Evolutionary conservation across 495 filamentous ascomycete species (phyloP), one percentile per base, ranked within the genome.

Genomic region (Hypomontagnella monticulosa): DNA sequence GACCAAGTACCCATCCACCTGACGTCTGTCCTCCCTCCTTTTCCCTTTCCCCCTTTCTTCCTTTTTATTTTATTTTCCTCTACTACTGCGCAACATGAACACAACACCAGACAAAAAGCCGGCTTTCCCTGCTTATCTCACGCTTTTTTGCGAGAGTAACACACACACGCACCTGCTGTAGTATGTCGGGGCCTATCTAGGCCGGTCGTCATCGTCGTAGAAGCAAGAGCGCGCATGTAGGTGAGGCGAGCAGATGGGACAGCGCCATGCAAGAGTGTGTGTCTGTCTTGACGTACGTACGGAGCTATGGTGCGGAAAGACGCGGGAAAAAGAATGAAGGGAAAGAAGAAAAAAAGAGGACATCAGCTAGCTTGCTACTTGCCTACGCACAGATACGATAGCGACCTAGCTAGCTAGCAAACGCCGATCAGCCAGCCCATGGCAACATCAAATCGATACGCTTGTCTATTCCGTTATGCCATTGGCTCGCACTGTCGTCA

Each of bases 401-500:
- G n/a, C n/a, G n/a, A n/a, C n/a, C n/a, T n/a, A n/a, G n/a, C n/a
- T n/a, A n/a, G 42, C 58, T 34, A 42, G 40, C 64, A 67, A 67
- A 58, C 53, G 58, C 47, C 37, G 64, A 62, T 57, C 57, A 57
- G 51, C 52, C 18, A 56, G 51, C 44, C 33, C 52, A 38, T 57
- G 42, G 50, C 64, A 23, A 38, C 52, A 49, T 54, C 58, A 52
- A 58, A 48, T 48, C 48, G 64, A 41, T 42, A 47, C 18, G 33
- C 46, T 40, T 57, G 47, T 50, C 50, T 14, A 48, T 52, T 38
- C 15, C 23, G 44, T 42, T 34, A 40, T 48, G 52, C 12, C 41
- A 58, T 46, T 44, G 43, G 46, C 56, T 42, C 32, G 14, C 27
- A 16, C 11, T 52, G 48, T 43, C 43, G 18, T 15, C 32, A 12